phyloP scores from a whole-genome alignment of 306 rosid genomes.

The Dalbergia cultrata region DNA sequence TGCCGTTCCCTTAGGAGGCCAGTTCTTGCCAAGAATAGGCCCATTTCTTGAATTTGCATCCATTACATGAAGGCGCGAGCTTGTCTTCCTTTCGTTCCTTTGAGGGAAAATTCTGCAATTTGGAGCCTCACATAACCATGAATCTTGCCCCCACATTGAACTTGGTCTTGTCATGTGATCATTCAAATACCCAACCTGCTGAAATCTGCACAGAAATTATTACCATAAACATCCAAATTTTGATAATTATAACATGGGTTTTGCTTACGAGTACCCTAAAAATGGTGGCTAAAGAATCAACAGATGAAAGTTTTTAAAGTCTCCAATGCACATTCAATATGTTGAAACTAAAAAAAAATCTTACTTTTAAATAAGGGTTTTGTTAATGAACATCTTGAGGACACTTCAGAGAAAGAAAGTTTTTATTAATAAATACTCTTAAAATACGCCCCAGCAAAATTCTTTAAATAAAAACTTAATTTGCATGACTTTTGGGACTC shows the following conservation, averaged over 20 bases:
- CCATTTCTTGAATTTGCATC: conserved; percentile 41
- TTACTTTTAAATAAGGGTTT: too few species aligned
- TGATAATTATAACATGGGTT: neutral
- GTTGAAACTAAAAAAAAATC: too few species aligned
- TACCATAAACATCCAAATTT: neutral
- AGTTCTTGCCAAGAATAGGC: conserved; percentile 42
- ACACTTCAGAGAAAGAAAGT: too few species aligned
- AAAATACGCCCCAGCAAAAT: too few species aligned
- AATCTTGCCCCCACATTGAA: conserved; percentile 43
- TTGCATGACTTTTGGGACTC: too few species aligned
- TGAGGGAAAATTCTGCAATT: too few species aligned
- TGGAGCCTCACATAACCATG: neutral
- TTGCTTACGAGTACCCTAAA: too few species aligned
- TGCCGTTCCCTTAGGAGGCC: conserved; percentile 41
- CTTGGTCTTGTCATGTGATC: conserved; percentile 45
- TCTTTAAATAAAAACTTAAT: neutral
- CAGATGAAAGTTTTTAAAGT: too few species aligned
- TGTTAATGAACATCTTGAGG: too few species aligned
- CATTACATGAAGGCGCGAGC: conserved; percentile 46
- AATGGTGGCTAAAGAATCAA: too few species aligned
- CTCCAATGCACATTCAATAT: too few species aligned
- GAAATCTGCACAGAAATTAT: conserved; percentile 44
- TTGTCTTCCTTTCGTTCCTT: neutral
- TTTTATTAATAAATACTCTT: too few species aligned
- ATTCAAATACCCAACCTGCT: conserved; percentile 21